Evolutionary conservation across 164 flowering plant species (phyloP).

Genomic region (Cinnamomum micranthum): DNA sequence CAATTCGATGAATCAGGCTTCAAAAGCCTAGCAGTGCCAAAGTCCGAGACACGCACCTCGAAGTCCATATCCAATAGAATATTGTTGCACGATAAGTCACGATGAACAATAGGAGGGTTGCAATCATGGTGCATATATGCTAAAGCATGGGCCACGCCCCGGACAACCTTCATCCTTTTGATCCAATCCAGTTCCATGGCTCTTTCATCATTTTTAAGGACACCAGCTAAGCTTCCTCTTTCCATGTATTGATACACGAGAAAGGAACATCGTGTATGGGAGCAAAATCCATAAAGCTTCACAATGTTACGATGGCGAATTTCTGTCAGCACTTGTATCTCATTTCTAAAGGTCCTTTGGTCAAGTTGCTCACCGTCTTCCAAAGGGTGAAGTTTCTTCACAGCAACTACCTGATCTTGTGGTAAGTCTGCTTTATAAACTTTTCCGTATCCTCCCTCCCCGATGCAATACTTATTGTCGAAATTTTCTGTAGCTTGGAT

Average conservation of each 20-base stretch:
- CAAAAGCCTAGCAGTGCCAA: constrained; percentile 2
- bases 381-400: constrained; percentile 27
- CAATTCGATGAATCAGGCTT: constrained; percentile 5
- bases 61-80: constrained; percentile 5
- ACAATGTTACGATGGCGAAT: constrained; percentile 58
- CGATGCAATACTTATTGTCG: constrained; percentile 13
- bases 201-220: constrained; percentile 26
- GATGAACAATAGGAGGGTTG: constrained; percentile 2
- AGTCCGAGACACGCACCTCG: not conserved
- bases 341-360: constrained; percentile 43
- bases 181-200: constrained; percentile 10
- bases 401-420: constrained; percentile 17
- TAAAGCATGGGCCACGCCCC: constrained; percentile 1
- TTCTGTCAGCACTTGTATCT: constrained; percentile 45
- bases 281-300: constrained; percentile 54
- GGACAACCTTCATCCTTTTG: not conserved
- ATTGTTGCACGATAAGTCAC: constrained; percentile 5
- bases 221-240: constrained; percentile 45
- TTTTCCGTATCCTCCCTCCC: constrained; percentile 12
- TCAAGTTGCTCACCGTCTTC: constrained; percentile 15
- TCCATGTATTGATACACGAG: constrained; percentile 56
- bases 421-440: constrained; percentile 16
- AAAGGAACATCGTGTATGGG: constrained; percentile 28
- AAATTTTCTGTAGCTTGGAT: constrained; percentile 17
- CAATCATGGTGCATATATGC: constrained; percentile 4